Conservation (phyloP, 805 yeast genomes). For the Lipomyces sp. region DNA sequence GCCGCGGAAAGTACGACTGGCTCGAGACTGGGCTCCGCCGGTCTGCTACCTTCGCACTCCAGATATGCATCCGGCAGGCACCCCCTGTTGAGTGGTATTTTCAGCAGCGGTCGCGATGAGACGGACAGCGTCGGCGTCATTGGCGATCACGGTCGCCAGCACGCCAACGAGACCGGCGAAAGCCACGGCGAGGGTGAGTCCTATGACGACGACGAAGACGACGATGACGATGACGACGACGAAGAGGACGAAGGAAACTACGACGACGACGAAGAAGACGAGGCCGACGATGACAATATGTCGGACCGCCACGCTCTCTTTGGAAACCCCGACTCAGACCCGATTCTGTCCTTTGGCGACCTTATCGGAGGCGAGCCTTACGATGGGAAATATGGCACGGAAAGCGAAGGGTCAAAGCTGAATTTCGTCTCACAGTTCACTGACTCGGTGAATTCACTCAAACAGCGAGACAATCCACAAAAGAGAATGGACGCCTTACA, state of each 20-base stretch:
- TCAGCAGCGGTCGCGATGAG: no score
- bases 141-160: not conserved
- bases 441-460: conserved; percentile 29
- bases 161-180: conserved; percentile 8
- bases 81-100: no score
- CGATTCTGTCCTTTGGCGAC: no score
- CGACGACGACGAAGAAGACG: conserved; percentile 30
- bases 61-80: no score
- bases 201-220: conserved; percentile 35
- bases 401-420: not conserved
- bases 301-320: no score
- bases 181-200: conserved; percentile 14
- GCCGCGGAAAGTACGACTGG: conserved; percentile 18
- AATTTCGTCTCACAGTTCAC: conserved; percentile 33
- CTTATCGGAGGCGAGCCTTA: no score
- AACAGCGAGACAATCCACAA: conserved; percentile 35
- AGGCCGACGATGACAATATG: conserved; percentile 30
- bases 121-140: no score
- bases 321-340: no score
- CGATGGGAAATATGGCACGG: no score
- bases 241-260: conserved; percentile 27
- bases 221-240: conserved; percentile 33
- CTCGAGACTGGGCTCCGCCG: no score
- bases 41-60: no score
- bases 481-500: conserved; percentile 36